Evolutionary conservation across 176 grass and related monocot species (phyloP).

Genomic region (Triticum timopheevii): DNA sequence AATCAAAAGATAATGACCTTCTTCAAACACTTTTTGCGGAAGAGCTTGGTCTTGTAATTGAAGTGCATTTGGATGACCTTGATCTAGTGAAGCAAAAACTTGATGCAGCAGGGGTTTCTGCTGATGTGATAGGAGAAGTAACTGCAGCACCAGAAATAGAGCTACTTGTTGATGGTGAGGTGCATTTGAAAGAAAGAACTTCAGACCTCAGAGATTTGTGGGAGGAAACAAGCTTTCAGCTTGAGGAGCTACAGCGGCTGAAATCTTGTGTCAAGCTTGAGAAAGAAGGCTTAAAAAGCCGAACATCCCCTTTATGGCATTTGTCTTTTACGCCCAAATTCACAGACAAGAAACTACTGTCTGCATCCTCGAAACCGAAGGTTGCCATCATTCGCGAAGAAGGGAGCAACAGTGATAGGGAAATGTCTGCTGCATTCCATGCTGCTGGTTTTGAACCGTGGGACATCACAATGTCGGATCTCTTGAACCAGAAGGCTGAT

Average conservation of each 20-base stretch:
- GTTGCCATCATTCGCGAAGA: constrained; percentile 95
- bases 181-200: constrained; percentile 69
- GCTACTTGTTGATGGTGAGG: constrained; percentile 51
- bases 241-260: constrained; percentile 79
- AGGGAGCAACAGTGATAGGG: constrained; percentile 91
- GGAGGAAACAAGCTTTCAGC: constrained; percentile 90
- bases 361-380: constrained; percentile 68
- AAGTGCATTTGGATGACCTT: constrained; percentile 49
- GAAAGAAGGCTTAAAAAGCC: constrained; percentile 74
- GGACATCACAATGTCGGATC: constrained; percentile 86
- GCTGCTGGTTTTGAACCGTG: constrained; percentile 88
- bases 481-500: constrained; percentile 51
- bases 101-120: constrained; percentile 54
- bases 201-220: constrained; percentile 77
- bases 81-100: constrained; percentile 58
- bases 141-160: constrained; percentile 56
- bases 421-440: constrained; percentile 88
- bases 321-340: constrained; percentile 69
- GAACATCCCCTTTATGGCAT: constrained; percentile 63
- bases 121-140: constrained; percentile 73
- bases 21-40: constrained; percentile 77
- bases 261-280: constrained; percentile 81
- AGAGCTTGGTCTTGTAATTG: constrained; percentile 82
- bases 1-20: constrained; percentile 45
- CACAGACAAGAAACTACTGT: constrained; percentile 54